Percentiles rank a stretch among this genome's conserved stretches.
Evolutionary conservation across 73 alveolate species (phyloP).

Genomic region (Paramecium caudatum): DNA sequence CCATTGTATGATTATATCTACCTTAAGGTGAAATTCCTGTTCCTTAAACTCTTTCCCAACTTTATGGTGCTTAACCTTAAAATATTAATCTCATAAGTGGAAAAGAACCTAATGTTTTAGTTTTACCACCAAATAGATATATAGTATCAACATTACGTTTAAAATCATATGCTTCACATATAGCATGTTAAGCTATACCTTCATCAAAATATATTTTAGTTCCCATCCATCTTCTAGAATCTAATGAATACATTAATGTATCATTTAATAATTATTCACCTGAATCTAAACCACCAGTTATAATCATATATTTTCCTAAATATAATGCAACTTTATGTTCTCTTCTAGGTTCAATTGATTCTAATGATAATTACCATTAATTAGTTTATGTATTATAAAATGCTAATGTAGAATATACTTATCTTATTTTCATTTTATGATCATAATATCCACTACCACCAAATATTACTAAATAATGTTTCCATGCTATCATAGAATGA

Average conservation of each 20-base stretch:
- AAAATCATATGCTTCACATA: slow-evolving; percentile 50
- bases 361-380: slow-evolving; percentile 36
- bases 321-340: slow-evolving; percentile 37
- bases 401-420: slow-evolving; percentile 44
- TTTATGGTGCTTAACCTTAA: slow-evolving; percentile 7
- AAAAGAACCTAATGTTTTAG: slow-evolving; percentile 54
- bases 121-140: slow-evolving; percentile 59
- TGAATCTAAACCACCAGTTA: slow-evolving; percentile 59
- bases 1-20: slow-evolving; percentile 68
- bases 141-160: slow-evolving; percentile 28
- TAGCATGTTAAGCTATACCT: slow-evolving; percentile 60
- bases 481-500: slow-evolving; percentile 52
- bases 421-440: slow-evolving; percentile 52
- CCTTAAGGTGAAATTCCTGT: slow-evolving; percentile 46
- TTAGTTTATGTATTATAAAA: neutral
- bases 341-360: slow-evolving; percentile 57
- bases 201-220: slow-evolving; percentile 27
- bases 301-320: slow-evolving; percentile 4
- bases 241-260: slow-evolving; percentile 50
- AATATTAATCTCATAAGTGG: slow-evolving; percentile 46
- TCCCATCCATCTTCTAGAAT: slow-evolving; percentile 49
- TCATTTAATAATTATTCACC: slow-evolving; percentile 53
- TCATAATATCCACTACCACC: slow-evolving; percentile 64
- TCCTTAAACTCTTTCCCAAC: slow-evolving; percentile 45
- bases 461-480: neutral